Evolutionary conservation across 805 yeast species (phyloP), one percentile per base, ranked within the genome.

Genomic region (Debaryomyces hansenii): DNA sequence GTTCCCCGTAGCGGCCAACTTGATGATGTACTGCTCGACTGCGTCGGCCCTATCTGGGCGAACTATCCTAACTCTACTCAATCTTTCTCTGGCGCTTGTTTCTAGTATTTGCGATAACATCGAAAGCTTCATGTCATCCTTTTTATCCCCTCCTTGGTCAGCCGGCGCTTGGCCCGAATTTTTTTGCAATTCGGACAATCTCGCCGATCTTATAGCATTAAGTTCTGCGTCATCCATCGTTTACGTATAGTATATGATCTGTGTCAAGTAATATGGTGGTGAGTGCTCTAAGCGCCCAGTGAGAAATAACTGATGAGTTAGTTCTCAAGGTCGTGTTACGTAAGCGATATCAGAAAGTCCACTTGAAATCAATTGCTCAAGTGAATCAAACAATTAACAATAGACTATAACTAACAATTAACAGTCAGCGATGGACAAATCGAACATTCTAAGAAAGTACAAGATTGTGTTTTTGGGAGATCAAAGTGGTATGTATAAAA

Each of bases 391-490:
- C 34, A 14, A 14, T 11, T n/a, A 31, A 14, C 14, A 31, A 31
- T 9, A 14, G 14, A 31, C 12, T 10, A 28, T 10, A 10, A 28
- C 32, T 10, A 12, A 28, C 16, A 31, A 11, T 2, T 9, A 31
- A n/a, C n/a, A 14, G 33, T 9, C 20, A 9, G 4, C 35, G 20
- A 15, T 63, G 34, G 74, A 69, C 48, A 69, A 66, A 52, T 51
- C 66, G 34, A 58, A 59, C 41, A 72, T 75, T 60, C 67, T 80
- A 53, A 72, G 83, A 49, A 87, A 87, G 65, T 86, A 84, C 64
- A 92, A 94, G 70, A 88, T 92, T 47, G 98, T 92, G 31, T 94
- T 92, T 64, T 76, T 92, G 32, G 99, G 99, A n/a, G 99, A 92
- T 66, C 96, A 90, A 66, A 89, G 94, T 60, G 87, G 86, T 75